Evolutionary conservation across 1,284 basidiomycete species (phyloP), one percentile per base, ranked within the genome.

Genomic region (Uromyces viciae-fabae): DNA sequence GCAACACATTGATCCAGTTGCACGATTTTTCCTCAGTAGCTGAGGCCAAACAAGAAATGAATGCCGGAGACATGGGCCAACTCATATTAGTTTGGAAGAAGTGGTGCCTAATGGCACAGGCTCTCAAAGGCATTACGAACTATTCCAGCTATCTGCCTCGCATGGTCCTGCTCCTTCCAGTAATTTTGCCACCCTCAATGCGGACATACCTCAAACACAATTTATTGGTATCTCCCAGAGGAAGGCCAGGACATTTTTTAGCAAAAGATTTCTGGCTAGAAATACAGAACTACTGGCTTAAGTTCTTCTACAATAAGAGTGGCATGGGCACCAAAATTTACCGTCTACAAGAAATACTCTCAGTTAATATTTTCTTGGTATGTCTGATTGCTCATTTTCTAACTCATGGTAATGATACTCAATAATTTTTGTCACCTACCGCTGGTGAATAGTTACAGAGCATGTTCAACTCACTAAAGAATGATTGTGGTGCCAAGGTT

Each of bases 51-150:
- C 42, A 60, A 22, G 11, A n/a, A 7, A 76, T 64, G 56, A 42
- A 43, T 19, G 56, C 74, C 22, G 74, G 74, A 31, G 74, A 75
- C 49, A 58, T 75, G 22, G 74, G 74, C 9, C 36, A 40, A 15
- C 74, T 75, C 9, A 75, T 75, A 19, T 42, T 46, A 25, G 60
- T 75, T 4, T 75, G 74, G 74, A 75, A 75, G 33, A 62, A 62
- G n/a, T 75, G 74, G 74, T 42, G 40, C 38, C 33, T 76, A 25
- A 46, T 76, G 60, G 60, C 60, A 3, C 74, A 76, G 46, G 40
- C 58, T 8, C 62, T 76, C 60, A 66, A 64, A 25, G 64, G 46
- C 31, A 36, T 76, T 15, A 60, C 56, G 7, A 64, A 60, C 43
- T 76, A 76, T 43, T 60, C 74, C 3, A 43, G 33, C 3, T 38